Evolutionary conservation across 2,329 filamentous ascomycete species (phyloP).

Genomic region (Sclerotiophoma versabilis): DNA sequence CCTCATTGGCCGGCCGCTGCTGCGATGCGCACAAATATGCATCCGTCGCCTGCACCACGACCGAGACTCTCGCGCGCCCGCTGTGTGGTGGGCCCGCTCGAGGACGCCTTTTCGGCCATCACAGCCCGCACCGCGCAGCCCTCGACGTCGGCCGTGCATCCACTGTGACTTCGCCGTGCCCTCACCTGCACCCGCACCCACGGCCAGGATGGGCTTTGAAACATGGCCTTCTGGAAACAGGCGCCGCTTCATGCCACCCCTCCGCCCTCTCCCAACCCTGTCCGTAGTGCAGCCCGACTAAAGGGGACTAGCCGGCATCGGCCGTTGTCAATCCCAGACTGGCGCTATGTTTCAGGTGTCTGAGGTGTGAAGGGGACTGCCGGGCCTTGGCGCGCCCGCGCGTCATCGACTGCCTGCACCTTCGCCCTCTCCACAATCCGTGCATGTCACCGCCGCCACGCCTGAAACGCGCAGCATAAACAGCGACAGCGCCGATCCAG

Average conservation of each 20-base stretch:
- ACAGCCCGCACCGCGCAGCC: not conserved
- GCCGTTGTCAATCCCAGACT: conserved; percentile 31
- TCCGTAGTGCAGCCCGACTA: conserved; percentile 10
- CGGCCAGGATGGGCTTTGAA: conserved; percentile 15
- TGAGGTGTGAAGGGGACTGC: conserved; percentile 1
- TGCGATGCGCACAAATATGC: not conserved
- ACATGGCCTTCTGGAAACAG: conserved; percentile 19
- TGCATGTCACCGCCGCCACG: not conserved
- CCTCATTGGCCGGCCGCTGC: conserved; percentile 19
- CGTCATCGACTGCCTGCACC: not conserved
- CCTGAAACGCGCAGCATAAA: conserved; percentile 33
- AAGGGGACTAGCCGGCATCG: conserved; percentile 21
- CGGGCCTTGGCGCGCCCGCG: conserved; percentile 3
- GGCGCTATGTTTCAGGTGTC: conserved; percentile 37
- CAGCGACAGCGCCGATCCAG: not conserved
- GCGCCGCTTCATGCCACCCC: conserved; percentile 17
- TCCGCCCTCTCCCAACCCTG: too few species aligned
- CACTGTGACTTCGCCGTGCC: not conserved
- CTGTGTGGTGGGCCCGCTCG: conserved; percentile 6
- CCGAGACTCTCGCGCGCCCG: not conserved
- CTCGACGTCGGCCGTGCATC: not conserved
- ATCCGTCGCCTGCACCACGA: not conserved
- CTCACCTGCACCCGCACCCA: too few species aligned
- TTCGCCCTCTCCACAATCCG: conserved; percentile 1
- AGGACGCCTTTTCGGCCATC: conserved; percentile 3